Conservation (phyloP, 1,284 basidiomycete genomes). For the Amylostereum areolatum region DNA sequence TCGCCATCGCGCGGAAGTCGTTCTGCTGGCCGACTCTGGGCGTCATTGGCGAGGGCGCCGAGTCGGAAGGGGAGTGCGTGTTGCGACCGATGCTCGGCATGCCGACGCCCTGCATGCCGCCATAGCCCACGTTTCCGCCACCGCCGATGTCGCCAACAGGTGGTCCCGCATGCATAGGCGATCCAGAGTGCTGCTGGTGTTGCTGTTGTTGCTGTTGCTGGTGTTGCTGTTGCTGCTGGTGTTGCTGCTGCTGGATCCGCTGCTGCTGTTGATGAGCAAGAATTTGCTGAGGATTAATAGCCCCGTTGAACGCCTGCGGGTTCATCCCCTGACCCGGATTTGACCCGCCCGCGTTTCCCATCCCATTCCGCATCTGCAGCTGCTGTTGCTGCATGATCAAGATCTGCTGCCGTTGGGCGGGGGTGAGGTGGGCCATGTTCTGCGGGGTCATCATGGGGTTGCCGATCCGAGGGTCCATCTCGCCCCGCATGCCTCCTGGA, state of each 20-base stretch:
- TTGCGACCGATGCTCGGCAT: slow-evolving; percentile 70
- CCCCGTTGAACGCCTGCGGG: slow-evolving; percentile 1
- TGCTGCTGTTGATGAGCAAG: slow-evolving; percentile 26
- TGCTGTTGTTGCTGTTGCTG: slow-evolving; percentile 17
- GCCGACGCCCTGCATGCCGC: background rate
- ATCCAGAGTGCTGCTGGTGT: slow-evolving; percentile 8
- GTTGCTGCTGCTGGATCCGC: slow-evolving; percentile 2
- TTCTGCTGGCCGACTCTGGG: slow-evolving; percentile 39
- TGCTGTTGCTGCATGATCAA: slow-evolving; percentile 10
- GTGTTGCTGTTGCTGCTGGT: slow-evolving; percentile 25
- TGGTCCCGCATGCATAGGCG: background rate
- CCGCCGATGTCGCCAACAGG: slow-evolving; percentile 6
- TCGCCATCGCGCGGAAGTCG: slow-evolving; percentile 42
- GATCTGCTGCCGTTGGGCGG: slow-evolving; percentile 1
- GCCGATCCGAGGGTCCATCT: background rate
- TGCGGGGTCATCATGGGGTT: slow-evolving; percentile 3
- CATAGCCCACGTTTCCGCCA: slow-evolving; percentile 10
- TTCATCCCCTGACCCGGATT: slow-evolving; percentile 11
- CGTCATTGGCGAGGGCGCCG: slow-evolving; percentile 52
- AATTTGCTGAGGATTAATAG: slow-evolving; percentile 23
- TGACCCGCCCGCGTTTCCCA: background rate
- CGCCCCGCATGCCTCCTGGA: background rate
- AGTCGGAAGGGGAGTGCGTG: slow-evolving; percentile 63
- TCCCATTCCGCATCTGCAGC: slow-evolving; percentile 2
- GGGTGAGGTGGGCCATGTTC: background rate